Conservation (phyloP, 257 asterid species). For the Lantana camara region DNA sequence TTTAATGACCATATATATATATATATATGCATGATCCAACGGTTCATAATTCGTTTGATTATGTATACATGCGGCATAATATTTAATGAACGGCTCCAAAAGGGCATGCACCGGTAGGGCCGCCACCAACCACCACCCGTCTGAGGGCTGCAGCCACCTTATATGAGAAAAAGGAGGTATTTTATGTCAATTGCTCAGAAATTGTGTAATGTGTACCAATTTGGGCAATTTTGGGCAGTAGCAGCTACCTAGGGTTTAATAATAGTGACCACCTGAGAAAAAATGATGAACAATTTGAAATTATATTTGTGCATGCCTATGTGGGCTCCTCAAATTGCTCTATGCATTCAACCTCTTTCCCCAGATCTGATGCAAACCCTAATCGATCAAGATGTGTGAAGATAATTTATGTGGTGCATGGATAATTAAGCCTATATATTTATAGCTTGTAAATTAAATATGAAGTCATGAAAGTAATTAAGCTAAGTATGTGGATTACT, state of each 20-base stretch:
- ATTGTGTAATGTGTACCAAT: neutral
- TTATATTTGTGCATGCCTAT: neutral
- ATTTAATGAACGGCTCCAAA: constrained; percentile 28
- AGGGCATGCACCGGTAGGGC: constrained; percentile 25
- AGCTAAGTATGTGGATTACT: too few relatives aligned
- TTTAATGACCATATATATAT: neutral
- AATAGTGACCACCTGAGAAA: constrained; percentile 9
- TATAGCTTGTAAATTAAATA: too few relatives aligned
- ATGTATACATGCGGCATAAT: neutral
- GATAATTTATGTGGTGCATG: too few relatives aligned
- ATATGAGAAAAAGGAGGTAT: constrained; percentile 18
- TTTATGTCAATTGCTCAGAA: constrained; percentile 8
- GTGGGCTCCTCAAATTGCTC: constrained; percentile 25
- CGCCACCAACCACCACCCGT: constrained; percentile 19
- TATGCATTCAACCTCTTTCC: neutral
- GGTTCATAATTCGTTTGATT: too few relatives aligned
- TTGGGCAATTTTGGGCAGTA: constrained; percentile 8
- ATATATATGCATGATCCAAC: too few relatives aligned
- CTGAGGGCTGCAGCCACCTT: constrained; percentile 20
- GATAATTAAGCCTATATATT: too few relatives aligned
- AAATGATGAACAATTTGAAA: constrained; percentile 15
- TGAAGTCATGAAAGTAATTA: too few relatives aligned
- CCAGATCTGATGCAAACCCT: neutral
- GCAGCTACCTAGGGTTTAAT: constrained; percentile 17
- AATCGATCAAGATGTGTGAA: neutral